These are phyloP conservation scores for Forsythia suspensa DNA, from an alignment of 257 asterid species.

Conservation along the genomic window DNA sequence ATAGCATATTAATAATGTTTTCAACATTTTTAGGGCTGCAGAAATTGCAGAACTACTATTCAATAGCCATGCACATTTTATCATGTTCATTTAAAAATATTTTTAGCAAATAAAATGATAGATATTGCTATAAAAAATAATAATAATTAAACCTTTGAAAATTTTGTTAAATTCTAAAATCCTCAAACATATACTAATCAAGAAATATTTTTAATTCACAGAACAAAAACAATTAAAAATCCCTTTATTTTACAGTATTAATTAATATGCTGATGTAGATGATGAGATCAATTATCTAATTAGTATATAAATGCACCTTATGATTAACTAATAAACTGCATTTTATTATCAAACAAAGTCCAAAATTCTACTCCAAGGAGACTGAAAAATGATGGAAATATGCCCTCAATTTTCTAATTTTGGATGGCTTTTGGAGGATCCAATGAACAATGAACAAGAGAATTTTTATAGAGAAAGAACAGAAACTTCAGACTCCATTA, in stretches of 20 bases:
- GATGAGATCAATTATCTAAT: neutral
- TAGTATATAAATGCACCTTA: slow-evolving; percentile 17
- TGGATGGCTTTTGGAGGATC: slow-evolving; percentile 44
- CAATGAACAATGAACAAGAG: slow-evolving; percentile 20
- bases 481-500: slow-evolving; percentile 32
- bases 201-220: neutral
- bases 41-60: too few species aligned
- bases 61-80: neutral
- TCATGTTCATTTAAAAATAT: too few species aligned
- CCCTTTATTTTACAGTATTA: neutral
- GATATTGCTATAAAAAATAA: neutral
- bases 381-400: slow-evolving; percentile 36
- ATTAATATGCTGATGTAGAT: neutral
- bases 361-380: neutral
- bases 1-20: neutral
- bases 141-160: too few species aligned
- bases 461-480: slow-evolving; percentile 24
- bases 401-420: slow-evolving; percentile 28
- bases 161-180: too few species aligned
- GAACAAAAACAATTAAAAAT: neutral
- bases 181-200: neutral
- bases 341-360: neutral
- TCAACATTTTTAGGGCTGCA: neutral
- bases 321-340: slow-evolving; percentile 5
- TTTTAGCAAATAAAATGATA: neutral